A percentile compares a stretch with the other conserved stretches of the same genome.
Conservation (phyloP, 2,329 filamentous ascomycete genomes). For the Fusarium decemcellulare region DNA sequence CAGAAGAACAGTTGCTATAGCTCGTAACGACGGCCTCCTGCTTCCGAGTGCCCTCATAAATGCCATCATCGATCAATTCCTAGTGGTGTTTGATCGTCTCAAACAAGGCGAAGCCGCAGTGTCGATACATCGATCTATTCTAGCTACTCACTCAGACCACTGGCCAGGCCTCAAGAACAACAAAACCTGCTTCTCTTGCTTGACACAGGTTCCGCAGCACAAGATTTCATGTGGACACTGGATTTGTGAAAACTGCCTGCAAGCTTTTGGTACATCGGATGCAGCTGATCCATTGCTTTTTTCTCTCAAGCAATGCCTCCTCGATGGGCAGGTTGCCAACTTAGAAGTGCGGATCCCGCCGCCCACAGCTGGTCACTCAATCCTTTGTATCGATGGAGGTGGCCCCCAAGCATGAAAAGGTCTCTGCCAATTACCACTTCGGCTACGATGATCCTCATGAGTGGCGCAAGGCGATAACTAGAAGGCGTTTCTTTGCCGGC, state of each 20-base stretch:
- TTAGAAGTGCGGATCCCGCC: slow-evolving; percentile 16
- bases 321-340: slow-evolving; percentile 3
- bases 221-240: slow-evolving; percentile 11
- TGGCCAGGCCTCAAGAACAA: slow-evolving; percentile 8
- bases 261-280: background rate
- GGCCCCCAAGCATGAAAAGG: background rate
- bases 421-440: too few species aligned
- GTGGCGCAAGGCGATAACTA: too few species aligned
- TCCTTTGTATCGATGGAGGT: slow-evolving; percentile 22
- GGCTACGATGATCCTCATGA: too few species aligned
- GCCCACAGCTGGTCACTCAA: slow-evolving; percentile 18
- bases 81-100: slow-evolving; percentile 1
- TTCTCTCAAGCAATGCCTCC: background rate
- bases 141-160: slow-evolving; percentile 5
- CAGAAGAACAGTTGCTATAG: background rate
- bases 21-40: background rate
- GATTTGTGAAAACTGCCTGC: slow-evolving; percentile 15
- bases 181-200: slow-evolving; percentile 7
- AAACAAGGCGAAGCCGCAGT: slow-evolving; percentile 9
- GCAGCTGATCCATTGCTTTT: slow-evolving; percentile 7
- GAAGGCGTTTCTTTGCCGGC: background rate
- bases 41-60: slow-evolving; percentile 5
- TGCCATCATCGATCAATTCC: background rate
- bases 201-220: slow-evolving; percentile 3
- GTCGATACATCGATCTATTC: slow-evolving; percentile 4